Evolutionary conservation across 208 protist species (phyloP).

Genomic region (Trypanosomatidae sp.): DNA sequence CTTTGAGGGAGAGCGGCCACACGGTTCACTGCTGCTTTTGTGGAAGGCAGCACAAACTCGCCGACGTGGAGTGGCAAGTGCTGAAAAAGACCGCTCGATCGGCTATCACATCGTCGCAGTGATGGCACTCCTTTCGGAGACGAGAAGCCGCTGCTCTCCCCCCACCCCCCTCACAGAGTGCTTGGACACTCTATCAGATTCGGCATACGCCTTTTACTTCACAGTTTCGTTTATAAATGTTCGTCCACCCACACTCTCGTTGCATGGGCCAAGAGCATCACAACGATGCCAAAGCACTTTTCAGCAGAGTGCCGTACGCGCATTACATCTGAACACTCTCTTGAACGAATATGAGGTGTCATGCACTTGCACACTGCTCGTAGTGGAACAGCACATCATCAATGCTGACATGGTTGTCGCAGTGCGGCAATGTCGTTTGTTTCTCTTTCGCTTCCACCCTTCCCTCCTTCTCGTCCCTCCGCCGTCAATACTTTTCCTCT

Average conservation of each 20-base stretch:
- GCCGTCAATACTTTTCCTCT: not conserved
- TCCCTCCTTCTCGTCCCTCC: not conserved
- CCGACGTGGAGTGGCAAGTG: constrained; percentile 35
- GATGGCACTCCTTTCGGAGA: not conserved
- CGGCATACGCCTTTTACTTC: not conserved
- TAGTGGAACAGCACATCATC: not conserved
- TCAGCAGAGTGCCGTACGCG: not conserved
- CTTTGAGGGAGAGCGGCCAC: constrained; percentile 12
- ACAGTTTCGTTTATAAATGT: not conserved
- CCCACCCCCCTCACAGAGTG: not conserved
- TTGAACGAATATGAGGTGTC: not conserved
- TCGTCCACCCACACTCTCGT: not conserved
- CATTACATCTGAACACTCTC: not conserved
- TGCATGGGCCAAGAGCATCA: not conserved
- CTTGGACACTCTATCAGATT: not conserved
- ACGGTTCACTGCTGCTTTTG: constrained; percentile 45
- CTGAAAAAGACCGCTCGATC: constrained; percentile 17
- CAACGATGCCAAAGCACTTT: not conserved
- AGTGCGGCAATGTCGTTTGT: not conserved
- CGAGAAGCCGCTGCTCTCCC: not conserved
- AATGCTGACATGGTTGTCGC: not conserved
- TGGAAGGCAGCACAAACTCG: constrained; percentile 32
- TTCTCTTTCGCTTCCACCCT: not conserved
- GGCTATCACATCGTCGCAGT: not conserved
- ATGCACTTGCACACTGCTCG: not conserved